These are phyloP conservation scores for Paramecium sonneborni DNA, from an alignment of 73 alveolate genomes.

Conservation along the genomic window DNA sequence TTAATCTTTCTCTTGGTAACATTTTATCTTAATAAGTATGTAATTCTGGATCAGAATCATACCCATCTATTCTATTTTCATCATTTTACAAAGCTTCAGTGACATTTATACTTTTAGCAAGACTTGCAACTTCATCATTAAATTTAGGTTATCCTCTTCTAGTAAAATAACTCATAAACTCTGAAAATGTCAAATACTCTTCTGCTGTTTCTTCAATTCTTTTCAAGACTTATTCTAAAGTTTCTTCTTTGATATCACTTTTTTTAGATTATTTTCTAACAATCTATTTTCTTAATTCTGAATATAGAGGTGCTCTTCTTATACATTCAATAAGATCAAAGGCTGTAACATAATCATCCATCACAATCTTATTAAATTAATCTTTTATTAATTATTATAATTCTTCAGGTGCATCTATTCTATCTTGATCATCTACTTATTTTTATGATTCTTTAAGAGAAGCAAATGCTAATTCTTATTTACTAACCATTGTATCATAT, in stretches of 20 bases:
- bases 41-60: conserved; percentile 72
- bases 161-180: conserved; percentile 79
- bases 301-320: conserved; percentile 54
- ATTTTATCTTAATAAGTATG: conserved; percentile 52
- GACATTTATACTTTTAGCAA: conserved; percentile 40
- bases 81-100: conserved; percentile 31
- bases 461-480: conserved; percentile 30
- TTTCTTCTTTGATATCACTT: conserved; percentile 64
- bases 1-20: conserved; percentile 38
- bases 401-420: conserved; percentile 33
- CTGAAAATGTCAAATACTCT: conserved; percentile 76
- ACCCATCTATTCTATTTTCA: conserved; percentile 54
- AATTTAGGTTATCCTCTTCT: conserved; percentile 84
- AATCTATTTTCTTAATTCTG: conserved; percentile 13
- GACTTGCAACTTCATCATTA: conserved; percentile 66
- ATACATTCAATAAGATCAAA: conserved; percentile 15
- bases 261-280: conserved; percentile 59
- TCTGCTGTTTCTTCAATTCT: conserved; percentile 79
- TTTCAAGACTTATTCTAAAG: conserved; percentile 74
- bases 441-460: conserved; percentile 14
- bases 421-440: conserved; percentile 13
- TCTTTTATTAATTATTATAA: not conserved
- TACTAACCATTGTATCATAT: conserved; percentile 27
- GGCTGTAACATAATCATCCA: conserved; percentile 55
- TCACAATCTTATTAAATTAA: not conserved